A percentile compares a stretch with the other conserved stretches of the same genome.
These are phyloP conservation scores for Aspergillus amoenus DNA, from an alignment of 2,329 filamentous ascomycete species.

Conservation along the genomic window DNA sequence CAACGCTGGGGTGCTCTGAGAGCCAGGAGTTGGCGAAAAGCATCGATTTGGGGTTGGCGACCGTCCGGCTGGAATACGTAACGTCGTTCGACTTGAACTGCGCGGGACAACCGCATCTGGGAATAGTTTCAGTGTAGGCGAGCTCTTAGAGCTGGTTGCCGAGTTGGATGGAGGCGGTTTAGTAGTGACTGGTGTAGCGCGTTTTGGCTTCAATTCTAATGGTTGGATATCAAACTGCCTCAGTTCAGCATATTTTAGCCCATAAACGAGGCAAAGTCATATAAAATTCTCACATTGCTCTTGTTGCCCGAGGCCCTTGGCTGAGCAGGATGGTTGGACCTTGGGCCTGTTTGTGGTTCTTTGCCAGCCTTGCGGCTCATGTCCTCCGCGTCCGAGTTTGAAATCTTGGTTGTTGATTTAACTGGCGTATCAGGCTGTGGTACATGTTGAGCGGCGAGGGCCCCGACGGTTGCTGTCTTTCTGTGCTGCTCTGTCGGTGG, in stretches of 20 bases:
- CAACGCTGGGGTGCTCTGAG: not conserved
- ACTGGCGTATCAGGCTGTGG: not conserved
- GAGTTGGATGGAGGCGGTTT: constrained; percentile 7
- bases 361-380: not conserved
- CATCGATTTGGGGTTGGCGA: constrained; percentile 13
- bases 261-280: not conserved
- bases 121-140: constrained; percentile 30
- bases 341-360: not conserved
- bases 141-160: constrained; percentile 11
- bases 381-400: not conserved
- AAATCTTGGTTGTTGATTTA: not conserved
- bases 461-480: not conserved
- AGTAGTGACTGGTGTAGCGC: not conserved
- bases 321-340: not conserved
- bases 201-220: not conserved
- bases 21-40: constrained; percentile 3
- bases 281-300: constrained; percentile 3
- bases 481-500: not conserved
- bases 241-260: constrained; percentile 3
- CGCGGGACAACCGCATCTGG: constrained; percentile 34
- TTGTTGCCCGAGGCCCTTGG: not conserved
- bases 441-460: not conserved
- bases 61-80: constrained; percentile 22
- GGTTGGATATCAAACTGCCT: constrained; percentile 2
- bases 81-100: constrained; percentile 28